phyloP scores from a whole-genome alignment of 2,329 filamentous ascomycete genomes.

The Colletotrichum musae region DNA sequence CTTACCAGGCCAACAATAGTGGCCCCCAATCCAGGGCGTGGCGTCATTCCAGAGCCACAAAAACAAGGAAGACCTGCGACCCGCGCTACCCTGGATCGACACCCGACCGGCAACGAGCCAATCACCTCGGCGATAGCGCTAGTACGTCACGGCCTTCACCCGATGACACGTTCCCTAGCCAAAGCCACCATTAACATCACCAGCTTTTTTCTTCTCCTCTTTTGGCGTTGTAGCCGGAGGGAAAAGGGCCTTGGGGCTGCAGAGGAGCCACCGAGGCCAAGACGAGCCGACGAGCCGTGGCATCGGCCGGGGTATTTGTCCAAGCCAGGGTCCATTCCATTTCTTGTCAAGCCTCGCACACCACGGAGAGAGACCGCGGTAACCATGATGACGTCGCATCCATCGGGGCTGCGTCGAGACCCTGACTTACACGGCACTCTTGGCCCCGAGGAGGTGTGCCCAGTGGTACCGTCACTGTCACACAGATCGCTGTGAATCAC shows the following conservation, averaged over 20 bases:
- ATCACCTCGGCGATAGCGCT: constrained; percentile 29
- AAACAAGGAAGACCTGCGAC: constrained; percentile 37
- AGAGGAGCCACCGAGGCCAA: constrained; percentile 4
- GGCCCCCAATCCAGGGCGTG: constrained; percentile 22
- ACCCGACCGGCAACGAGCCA: constrained; percentile 24
- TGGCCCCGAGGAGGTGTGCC: constrained; percentile 27
- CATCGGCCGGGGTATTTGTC: constrained; percentile 17
- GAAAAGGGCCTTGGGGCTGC: not conserved
- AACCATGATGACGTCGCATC: constrained; percentile 38
- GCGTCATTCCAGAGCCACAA: constrained; percentile 39
- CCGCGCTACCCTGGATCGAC: constrained; percentile 38
- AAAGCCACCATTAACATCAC: constrained; percentile 35
- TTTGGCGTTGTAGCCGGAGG: not conserved
- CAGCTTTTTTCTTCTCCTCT: constrained; percentile 4
- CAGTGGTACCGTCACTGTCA: constrained; percentile 30
- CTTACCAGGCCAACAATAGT: no score
- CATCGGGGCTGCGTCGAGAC: constrained; percentile 22
- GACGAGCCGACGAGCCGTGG: constrained; percentile 32
- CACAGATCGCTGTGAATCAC: constrained; percentile 35
- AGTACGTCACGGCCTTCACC: constrained; percentile 26
- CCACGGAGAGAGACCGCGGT: constrained; percentile 7
- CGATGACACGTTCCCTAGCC: constrained; percentile 7
- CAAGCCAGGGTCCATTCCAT: constrained; percentile 32
- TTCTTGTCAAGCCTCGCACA: constrained; percentile 14
- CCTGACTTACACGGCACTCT: constrained; percentile 37